Evolutionary conservation across 179 eudicot species (phyloP).

Genomic region (Sideroxylon spinosum): DNA sequence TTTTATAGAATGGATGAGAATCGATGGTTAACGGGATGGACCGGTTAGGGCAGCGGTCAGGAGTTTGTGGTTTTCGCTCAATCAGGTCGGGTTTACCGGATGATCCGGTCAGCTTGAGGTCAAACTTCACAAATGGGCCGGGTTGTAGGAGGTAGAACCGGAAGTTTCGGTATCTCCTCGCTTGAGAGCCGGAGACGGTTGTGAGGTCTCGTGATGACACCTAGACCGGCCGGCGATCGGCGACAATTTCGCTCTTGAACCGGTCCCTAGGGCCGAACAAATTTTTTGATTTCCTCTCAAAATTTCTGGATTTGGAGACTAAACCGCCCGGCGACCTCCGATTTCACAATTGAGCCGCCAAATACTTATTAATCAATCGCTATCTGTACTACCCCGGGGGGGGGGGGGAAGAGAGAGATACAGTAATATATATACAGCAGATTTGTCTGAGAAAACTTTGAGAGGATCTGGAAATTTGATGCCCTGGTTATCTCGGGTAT

Average conservation of each 20-base stretch:
- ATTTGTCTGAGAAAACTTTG: neutral
- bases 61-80: conserved; percentile 17
- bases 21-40: conserved; percentile 51
- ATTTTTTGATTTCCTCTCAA: neutral
- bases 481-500: neutral
- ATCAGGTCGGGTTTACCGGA: conserved; percentile 28
- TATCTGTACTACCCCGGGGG: neutral
- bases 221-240: conserved; percentile 15
- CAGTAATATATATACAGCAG: neutral
- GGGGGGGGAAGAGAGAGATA: neutral
- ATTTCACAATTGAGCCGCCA: neutral
- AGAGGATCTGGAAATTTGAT: neutral
- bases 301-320: neutral
- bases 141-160: conserved; percentile 23
- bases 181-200: conserved; percentile 8
- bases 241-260: conserved; percentile 7
- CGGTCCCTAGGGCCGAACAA: neutral
- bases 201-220: neutral
- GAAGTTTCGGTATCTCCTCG: conserved; percentile 23
- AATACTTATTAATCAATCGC: neutral
- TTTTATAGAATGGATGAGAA: conserved; percentile 24
- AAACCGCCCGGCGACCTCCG: neutral
- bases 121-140: conserved; percentile 16
- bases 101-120: conserved; percentile 32
- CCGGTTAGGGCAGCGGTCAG: conserved; percentile 47